phyloP scores from a whole-genome alignment of 2,329 filamentous ascomycete genomes.

The Chrysoporthe cubensis region DNA sequence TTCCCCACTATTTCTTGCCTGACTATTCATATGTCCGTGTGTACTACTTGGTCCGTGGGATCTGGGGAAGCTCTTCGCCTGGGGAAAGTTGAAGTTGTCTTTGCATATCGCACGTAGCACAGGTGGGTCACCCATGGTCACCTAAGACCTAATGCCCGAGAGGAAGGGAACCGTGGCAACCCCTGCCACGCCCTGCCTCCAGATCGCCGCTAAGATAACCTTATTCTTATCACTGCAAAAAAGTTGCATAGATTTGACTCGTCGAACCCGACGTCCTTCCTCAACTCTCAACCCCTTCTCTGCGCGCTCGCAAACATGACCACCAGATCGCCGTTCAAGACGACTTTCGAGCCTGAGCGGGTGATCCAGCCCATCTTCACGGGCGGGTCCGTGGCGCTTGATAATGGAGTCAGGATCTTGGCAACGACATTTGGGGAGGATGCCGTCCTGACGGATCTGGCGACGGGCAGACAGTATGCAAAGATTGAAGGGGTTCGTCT shows the following conservation, averaged over 20 bases:
- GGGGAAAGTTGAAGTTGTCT: too few species aligned
- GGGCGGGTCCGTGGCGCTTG: slow-evolving; percentile 83
- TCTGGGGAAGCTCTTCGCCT: too few species aligned
- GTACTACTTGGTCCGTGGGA: too few species aligned
- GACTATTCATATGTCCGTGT: too few species aligned
- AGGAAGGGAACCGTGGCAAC: too few species aligned
- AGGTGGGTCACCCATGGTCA: too few species aligned
- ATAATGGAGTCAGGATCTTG: slow-evolving; percentile 78
- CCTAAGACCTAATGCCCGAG: too few species aligned
- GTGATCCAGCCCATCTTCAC: slow-evolving; percentile 94
- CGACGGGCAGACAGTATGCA: slow-evolving; percentile 79
- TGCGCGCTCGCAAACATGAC: slow-evolving; percentile 52
- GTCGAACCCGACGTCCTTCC: background rate
- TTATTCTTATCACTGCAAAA: slow-evolving; percentile 37
- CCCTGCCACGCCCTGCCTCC: slow-evolving; percentile 2
- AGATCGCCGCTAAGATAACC: slow-evolving; percentile 43
- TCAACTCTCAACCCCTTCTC: background rate
- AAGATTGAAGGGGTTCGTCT: slow-evolving; percentile 79
- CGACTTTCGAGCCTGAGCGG: slow-evolving; percentile 82
- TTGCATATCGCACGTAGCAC: too few species aligned
- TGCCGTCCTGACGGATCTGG: slow-evolving; percentile 82
- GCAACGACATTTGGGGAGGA: slow-evolving; percentile 92
- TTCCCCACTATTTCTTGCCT: too few species aligned
- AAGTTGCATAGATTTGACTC: slow-evolving; percentile 22
- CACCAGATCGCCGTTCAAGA: slow-evolving; percentile 70